These are phyloP conservation scores for Phytophthora constricta DNA, from an alignment of 352 stramenopile species.

Conservation along the genomic window DNA sequence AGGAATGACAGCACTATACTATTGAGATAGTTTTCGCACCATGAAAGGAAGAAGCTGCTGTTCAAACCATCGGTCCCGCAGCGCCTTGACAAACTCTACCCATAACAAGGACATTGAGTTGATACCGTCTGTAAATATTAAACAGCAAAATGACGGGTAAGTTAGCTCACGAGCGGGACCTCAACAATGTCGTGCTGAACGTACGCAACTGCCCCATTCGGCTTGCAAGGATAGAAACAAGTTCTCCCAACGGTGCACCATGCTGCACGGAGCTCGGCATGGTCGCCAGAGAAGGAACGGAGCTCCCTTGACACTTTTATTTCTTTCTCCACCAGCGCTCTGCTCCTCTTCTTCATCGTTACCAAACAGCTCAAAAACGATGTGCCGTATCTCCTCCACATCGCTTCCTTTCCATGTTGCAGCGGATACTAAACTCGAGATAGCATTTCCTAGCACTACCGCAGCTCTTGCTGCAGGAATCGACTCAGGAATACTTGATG, in stretches of 20 bases:
- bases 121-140: constrained; percentile 58
- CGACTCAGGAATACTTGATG: constrained; percentile 41
- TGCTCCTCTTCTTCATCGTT: constrained; percentile 34
- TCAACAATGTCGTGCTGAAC: constrained; percentile 7
- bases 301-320: constrained; percentile 3
- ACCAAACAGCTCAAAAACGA: constrained; percentile 66
- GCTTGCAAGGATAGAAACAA: constrained; percentile 71
- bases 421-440: constrained; percentile 71
- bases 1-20: background rate
- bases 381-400: constrained; percentile 64
- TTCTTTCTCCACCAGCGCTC: constrained; percentile 14
- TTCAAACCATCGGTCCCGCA: constrained; percentile 75
- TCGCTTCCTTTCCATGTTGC: constrained; percentile 81
- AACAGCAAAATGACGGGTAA: constrained; percentile 20
- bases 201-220: constrained; percentile 77
- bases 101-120: constrained; percentile 81
- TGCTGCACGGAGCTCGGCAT: constrained; percentile 45
- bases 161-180: background rate
- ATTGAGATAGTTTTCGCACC: constrained; percentile 41
- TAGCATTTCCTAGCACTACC: constrained; percentile 72
- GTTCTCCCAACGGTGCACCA: constrained; percentile 62
- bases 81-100: constrained; percentile 84
- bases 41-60: constrained; percentile 76
- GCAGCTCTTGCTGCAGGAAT: constrained; percentile 81
- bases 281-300: constrained; percentile 6